Conservation (phyloP, 306 rosid species). For the Cyclanthera cordifolia region DNA sequence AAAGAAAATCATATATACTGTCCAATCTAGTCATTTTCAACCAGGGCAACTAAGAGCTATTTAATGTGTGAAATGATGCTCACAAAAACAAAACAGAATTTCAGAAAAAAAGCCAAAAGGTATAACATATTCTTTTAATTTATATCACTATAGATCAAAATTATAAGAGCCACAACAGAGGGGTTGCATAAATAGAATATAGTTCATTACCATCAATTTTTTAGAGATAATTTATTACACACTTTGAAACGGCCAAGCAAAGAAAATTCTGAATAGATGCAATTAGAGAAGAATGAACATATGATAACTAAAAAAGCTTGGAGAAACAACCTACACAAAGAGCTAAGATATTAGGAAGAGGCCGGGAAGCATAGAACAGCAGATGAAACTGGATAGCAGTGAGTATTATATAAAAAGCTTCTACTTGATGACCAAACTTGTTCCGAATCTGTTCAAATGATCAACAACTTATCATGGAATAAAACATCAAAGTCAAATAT, state of each 20-base stretch:
- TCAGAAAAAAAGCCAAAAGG: not conserved
- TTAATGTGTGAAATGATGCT: not conserved
- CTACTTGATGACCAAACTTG: conserved; percentile 80
- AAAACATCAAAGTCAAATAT: not conserved
- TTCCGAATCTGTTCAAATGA: conserved; percentile 42
- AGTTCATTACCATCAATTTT: not conserved
- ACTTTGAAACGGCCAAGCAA: not conserved
- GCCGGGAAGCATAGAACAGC: conserved; percentile 80
- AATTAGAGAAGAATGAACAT: not conserved
- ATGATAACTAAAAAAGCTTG: conserved; percentile 9
- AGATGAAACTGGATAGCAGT: conserved; percentile 76
- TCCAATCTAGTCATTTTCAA: not conserved
- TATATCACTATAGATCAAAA: not conserved
- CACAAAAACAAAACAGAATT: not conserved
- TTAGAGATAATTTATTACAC: too few species aligned
- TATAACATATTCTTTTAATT: not conserved
- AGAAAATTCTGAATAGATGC: not conserved
- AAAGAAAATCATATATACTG: not conserved
- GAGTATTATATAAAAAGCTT: conserved; percentile 66
- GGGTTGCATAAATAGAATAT: not conserved
- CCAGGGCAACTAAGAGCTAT: not conserved
- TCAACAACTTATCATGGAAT: conserved; percentile 1
- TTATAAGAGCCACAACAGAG: not conserved
- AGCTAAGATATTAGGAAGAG: conserved; percentile 78
- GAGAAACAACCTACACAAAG: conserved; percentile 52